Evolutionary conservation across 768 basidiomycete species (phyloP).

Genomic region (Suillus americanus): DNA sequence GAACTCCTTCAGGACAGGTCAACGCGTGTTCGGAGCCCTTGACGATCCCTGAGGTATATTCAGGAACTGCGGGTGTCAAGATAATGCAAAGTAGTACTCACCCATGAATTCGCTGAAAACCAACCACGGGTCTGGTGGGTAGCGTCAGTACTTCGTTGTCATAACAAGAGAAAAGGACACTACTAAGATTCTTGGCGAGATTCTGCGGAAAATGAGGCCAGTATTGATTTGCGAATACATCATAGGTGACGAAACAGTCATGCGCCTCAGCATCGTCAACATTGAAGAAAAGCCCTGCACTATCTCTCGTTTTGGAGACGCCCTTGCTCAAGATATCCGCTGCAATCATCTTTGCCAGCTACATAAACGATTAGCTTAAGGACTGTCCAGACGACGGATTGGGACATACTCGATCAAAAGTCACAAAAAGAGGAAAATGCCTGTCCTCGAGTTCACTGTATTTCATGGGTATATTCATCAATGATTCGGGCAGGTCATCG

Average conservation of each 20-base stretch:
- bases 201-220: conserved; percentile 60
- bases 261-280: conserved; percentile 15
- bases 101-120: conserved; percentile 70
- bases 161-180: conserved; percentile 4
- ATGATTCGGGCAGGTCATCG: conserved; percentile 35
- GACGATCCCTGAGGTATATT: conserved; percentile 47
- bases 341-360: conserved; percentile 29
- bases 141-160: background rate
- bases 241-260: conserved; percentile 41
- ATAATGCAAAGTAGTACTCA: conserved; percentile 21
- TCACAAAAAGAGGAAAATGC: conserved; percentile 71
- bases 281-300: conserved; percentile 16
- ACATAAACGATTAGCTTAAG: background rate
- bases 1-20: conserved; percentile 31
- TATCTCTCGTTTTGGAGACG: conserved; percentile 4
- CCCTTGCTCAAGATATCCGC: conserved; percentile 17
- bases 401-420: conserved; percentile 56
- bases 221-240: conserved; percentile 48
- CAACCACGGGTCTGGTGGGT: conserved; percentile 50
- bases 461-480: conserved; percentile 35
- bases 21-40: conserved; percentile 64
- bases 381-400: background rate
- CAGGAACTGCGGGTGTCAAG: background rate
- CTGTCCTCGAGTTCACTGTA: conserved; percentile 57
- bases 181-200: conserved; percentile 55